Evolutionary conservation across 2,329 filamentous ascomycete genomes (phyloP).

Genomic region (Hortaea sp.): DNA sequence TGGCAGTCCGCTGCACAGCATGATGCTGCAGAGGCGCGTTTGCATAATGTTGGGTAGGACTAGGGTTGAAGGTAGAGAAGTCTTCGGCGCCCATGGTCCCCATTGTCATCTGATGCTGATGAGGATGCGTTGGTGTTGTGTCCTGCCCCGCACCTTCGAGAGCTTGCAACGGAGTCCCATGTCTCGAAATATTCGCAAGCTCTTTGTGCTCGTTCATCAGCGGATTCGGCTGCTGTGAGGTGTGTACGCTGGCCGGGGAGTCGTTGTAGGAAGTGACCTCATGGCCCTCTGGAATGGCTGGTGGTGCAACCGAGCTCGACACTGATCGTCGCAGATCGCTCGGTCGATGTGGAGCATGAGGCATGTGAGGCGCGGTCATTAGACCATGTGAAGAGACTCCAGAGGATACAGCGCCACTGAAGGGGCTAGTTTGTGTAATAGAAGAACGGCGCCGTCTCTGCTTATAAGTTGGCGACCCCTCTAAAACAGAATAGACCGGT

Average conservation of each 20-base stretch:
- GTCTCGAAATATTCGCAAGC: slow-evolving; percentile 71
- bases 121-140: slow-evolving; percentile 9
- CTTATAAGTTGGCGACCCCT: slow-evolving; percentile 98
- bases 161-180: slow-evolving; percentile 59
- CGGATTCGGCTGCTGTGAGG: slow-evolving; percentile 49
- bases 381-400: slow-evolving; percentile 37
- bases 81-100: slow-evolving; percentile 54
- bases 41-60: slow-evolving; percentile 28
- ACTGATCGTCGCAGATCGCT: slow-evolving; percentile 88
- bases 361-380: slow-evolving; percentile 18
- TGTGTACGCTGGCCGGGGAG: slow-evolving; percentile 67
- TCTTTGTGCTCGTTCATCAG: slow-evolving; percentile 69
- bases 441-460: slow-evolving; percentile 89
- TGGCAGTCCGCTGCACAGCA: slow-evolving; percentile 49
- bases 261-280: slow-evolving; percentile 70
- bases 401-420: slow-evolving; percentile 49
- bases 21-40: slow-evolving; percentile 46
- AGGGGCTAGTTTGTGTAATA: slow-evolving; percentile 59
- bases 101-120: slow-evolving; percentile 50
- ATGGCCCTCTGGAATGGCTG: slow-evolving; percentile 37
- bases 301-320: slow-evolving; percentile 74
- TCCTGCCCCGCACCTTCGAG: slow-evolving; percentile 67
- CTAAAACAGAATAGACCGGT: slow-evolving; percentile 81
- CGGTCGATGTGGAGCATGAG: slow-evolving; percentile 59
- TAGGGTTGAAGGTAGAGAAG: slow-evolving; percentile 50